These are phyloP conservation scores for Populus tomentosa DNA, from an alignment of 441 rosid genomes.

Conservation along the genomic window DNA sequence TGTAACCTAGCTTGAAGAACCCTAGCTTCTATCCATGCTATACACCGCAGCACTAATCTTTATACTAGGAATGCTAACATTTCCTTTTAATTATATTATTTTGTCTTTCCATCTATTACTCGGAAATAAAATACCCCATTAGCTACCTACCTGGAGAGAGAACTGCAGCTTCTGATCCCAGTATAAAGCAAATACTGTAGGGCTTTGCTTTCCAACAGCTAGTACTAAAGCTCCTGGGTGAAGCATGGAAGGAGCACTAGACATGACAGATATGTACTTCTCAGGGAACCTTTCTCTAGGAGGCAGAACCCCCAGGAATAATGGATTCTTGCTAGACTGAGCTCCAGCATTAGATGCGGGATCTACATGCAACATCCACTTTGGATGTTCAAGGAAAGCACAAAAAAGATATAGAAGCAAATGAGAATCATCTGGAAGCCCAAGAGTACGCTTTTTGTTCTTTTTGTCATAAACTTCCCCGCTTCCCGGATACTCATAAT, in stretches of 20 bases:
- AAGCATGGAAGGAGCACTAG: constrained; percentile 60
- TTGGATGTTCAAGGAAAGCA: constrained; percentile 92
- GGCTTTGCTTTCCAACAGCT: constrained; percentile 67
- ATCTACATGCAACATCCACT: constrained; percentile 98
- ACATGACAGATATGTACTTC: constrained; percentile 71
- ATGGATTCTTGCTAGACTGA: constrained; percentile 79
- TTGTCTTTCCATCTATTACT: background rate
- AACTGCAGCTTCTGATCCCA: constrained; percentile 90
- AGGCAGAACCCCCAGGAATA: constrained; percentile 78
- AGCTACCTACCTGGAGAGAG: constrained; percentile 70
- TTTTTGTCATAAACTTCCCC: constrained; percentile 60
- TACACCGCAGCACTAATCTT: too few species aligned
- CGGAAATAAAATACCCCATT: background rate
- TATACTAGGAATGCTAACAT: background rate
- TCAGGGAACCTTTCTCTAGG: constrained; percentile 93
- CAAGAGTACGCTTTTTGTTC: constrained; percentile 73
- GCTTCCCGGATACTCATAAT: constrained; percentile 67
- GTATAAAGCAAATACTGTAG: constrained; percentile 71
- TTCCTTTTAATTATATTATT: background rate
- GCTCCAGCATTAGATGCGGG: constrained; percentile 79
- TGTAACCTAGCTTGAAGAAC: too few species aligned
- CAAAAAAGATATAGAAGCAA: constrained; percentile 83
- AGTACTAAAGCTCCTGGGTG: constrained; percentile 88
- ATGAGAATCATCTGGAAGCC: constrained; percentile 88
- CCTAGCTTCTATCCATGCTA: too few species aligned